Base-by-base conservation (phyloP, 2,329 filamentous ascomycete genomes). In the Stachybotrys elegans region DNA sequence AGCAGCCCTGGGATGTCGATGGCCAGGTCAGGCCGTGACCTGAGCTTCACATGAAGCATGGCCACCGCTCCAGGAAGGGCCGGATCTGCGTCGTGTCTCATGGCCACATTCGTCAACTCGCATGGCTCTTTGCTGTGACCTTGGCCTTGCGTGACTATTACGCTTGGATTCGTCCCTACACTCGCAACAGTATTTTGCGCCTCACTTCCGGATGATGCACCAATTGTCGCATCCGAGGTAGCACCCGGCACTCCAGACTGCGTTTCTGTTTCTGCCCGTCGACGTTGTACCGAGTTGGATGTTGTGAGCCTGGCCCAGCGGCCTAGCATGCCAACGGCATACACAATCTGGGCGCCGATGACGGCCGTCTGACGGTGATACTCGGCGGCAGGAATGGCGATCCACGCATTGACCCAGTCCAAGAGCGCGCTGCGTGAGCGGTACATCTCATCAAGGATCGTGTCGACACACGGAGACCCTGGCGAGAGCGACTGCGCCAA, bases 391-490 rank as follows among this genome's bases (percentile, higher is more conserved):
- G 76, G 69, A 0, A 79, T 56, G 0, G 62, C 54, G 2, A 73
- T 60, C 65, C 74, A 76, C 29, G 61, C 61, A 3, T 75, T 67
- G 40, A 79, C 78, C 60, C 72, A 80, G 0, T 58, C 55, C 29
- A 66, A 69, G 0, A 78, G 53, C 2, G 75, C 70, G 14, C 63
- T 59, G 36, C 71, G 69, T 4, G 73, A 72, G 20, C 69, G 68
- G 48, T 73, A 76, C 9, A 81, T 69, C 4, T 69, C 60, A 44
- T 79, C 73, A 2, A 79, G 61, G 0, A 69, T 66, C 0, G 71
- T 70, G 0, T 69, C 57, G 1, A 61, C 59, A 4, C 65, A 65
- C 2, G 63, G 29, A 0, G 65, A 63, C 3, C 65, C 55, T 0
- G 63, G 55, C 0, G 67, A 65, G 2, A 75, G 60, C 0, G 70